Evolutionary conservation across 495 filamentous ascomycete species (phyloP), one percentile per base, ranked within the genome.

Genomic region (Bombardia bombarda): DNA sequence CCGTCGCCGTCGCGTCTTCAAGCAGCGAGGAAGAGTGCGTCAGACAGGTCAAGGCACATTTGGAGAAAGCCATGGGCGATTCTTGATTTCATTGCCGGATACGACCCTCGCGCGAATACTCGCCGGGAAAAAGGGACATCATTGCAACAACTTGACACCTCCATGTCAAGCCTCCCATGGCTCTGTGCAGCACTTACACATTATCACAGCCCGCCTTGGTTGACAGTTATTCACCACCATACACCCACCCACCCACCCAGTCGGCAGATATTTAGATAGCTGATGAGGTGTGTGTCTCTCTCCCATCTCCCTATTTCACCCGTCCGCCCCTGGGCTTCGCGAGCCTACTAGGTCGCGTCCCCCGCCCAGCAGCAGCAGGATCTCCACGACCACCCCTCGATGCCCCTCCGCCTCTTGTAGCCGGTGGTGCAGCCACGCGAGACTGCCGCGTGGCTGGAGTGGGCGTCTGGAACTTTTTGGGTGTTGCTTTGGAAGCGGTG

Each of bases 401-500:
- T 38, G 53, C 22, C 64, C 62, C n/a, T 49, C 66, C 66, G 31
- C 56, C 34, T 37, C 34, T 37, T 7, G 34, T 20, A 9, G 13
- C 73, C 59, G 51, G 66, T 24, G 61, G 58, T 46, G 61, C 57
- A 25, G 63, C 65, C 9, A 68, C 42, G 41, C 65, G 57, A 16
- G 66, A 69, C 38, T 68, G 65, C 23, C 67, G 67, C 10, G 53
- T 36, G 17, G 53, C 70, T 10, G 80, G 68, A 10, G 75, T 70
- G 1, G 80, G 72, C 8, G 75, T 77, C 30, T 75, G 57, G 55
- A 81, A 80, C 49, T 79, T 84, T 49, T 79, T 84, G n/a, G 75
- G 67, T 2, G 80, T 63, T n/a, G 75, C 66, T 60, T 81, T 86
- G 4, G 81, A 79, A 16, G 80, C 79, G 25, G 73, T 78, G 1